These are phyloP conservation scores for Coffea humblotiana DNA, from an alignment of 305 asterid genomes.

Conservation along the genomic window DNA sequence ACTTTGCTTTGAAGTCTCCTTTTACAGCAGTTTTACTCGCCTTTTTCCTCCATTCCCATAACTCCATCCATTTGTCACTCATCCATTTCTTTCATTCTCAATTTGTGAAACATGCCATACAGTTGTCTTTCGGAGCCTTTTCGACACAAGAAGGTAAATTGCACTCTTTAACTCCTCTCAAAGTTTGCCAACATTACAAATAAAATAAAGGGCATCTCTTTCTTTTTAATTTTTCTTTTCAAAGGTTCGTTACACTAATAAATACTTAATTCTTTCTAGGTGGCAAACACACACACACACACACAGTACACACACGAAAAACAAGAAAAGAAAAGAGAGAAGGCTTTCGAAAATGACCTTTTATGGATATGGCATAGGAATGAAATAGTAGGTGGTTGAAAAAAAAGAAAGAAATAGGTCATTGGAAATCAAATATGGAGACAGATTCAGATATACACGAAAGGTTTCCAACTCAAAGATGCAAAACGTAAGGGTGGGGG, in stretches of 20 bases:
- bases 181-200: neutral
- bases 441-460: neutral
- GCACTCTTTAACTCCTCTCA: neutral
- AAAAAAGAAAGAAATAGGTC: neutral
- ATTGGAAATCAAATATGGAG: neutral
- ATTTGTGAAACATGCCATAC: neutral
- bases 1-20: slow-evolving; percentile 2
- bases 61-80: neutral
- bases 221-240: too few species aligned
- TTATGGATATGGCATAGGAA: neutral
- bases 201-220: too few species aligned
- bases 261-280: neutral
- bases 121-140: neutral
- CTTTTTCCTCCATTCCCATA: neutral
- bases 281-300: neutral
- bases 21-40: neutral
- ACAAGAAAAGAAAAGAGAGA: too few species aligned
- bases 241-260: too few species aligned
- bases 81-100: neutral
- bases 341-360: neutral
- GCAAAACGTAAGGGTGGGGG: neutral
- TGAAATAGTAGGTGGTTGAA: neutral
- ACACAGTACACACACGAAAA: too few species aligned
- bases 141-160: neutral
- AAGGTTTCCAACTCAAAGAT: neutral